phyloP scores from a whole-genome alignment of 495 filamentous ascomycete genomes.

The Tuber borchii region DNA sequence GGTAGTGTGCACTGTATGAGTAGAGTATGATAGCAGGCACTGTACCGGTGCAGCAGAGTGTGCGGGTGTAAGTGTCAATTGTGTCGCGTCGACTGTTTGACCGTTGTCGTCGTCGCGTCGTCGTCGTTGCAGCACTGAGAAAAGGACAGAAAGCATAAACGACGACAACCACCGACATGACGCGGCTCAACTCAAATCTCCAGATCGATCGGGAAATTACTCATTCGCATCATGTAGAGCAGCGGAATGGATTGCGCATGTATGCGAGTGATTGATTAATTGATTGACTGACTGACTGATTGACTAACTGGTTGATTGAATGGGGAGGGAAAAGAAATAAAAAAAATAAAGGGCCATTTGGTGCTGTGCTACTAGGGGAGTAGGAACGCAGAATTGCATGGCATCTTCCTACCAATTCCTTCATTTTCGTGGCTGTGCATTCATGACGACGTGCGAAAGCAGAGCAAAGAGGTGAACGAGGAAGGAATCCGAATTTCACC shows the following conservation, averaged over 20 bases:
- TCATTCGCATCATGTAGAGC: conserved; percentile 28
- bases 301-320: conserved; percentile 7
- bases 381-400: conserved; percentile 26
- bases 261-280: conserved; percentile 6
- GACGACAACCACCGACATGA: conserved; percentile 29
- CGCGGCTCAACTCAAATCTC: conserved; percentile 38
- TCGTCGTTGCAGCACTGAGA: conserved; percentile 22
- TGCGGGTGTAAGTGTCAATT: background rate
- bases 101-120: background rate
- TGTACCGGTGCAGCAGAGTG: background rate
- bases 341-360: conserved; percentile 11
- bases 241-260: conserved; percentile 23
- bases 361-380: conserved; percentile 9
- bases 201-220: conserved; percentile 38
- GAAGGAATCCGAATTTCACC: conserved; percentile 1
- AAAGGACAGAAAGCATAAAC: conserved; percentile 15
- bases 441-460: conserved; percentile 9
- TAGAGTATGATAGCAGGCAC: background rate
- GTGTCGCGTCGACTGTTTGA: background rate
- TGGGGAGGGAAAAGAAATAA: background rate
- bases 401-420: conserved; percentile 18
- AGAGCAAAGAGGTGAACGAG: conserved; percentile 5
- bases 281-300: background rate
- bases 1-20: background rate
- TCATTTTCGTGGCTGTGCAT: conserved; percentile 17